Conservation (phyloP, 1,139 yeast genomes). For the Protomyces lactucae-debilis region DNA sequence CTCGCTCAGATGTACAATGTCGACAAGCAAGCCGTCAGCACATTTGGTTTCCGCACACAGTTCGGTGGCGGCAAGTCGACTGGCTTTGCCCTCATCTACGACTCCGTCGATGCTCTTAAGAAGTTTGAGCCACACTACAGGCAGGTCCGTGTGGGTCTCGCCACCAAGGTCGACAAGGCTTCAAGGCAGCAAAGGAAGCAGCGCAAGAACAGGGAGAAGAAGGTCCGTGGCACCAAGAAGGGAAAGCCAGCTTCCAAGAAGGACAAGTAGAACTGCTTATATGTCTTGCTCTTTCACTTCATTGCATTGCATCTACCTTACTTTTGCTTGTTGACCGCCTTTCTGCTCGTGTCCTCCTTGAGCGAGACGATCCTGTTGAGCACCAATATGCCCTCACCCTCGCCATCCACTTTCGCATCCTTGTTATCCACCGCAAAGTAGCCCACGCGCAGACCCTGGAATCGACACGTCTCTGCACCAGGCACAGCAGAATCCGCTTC, state of each 20-base stretch:
- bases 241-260: slow-evolving; percentile 24
- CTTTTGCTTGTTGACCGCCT: slow-evolving; percentile 1
- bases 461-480: slow-evolving; percentile 79
- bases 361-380: slow-evolving; percentile 85
- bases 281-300: neutral
- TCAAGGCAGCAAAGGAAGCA: slow-evolving; percentile 99
- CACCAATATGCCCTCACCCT: slow-evolving; percentile 48
- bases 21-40: slow-evolving; percentile 97
- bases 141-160: slow-evolving; percentile 98
- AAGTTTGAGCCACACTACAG: slow-evolving; percentile 99
- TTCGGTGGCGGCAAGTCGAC: slow-evolving; percentile 99
- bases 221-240: slow-evolving; percentile 28
- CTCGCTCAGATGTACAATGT: slow-evolving; percentile 95
- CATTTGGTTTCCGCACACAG: slow-evolving; percentile 98
- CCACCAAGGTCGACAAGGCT: slow-evolving; percentile 78
- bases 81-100: slow-evolving; percentile 98
- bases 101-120: slow-evolving; percentile 96
- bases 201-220: slow-evolving; percentile 82
- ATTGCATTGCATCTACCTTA: neutral
- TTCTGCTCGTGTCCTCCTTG: slow-evolving; percentile 51
- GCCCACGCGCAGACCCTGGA: slow-evolving; percentile 97
- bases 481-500: slow-evolving; percentile 54
- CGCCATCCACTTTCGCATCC: slow-evolving; percentile 40
- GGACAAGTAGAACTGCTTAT: slow-evolving; percentile 11
- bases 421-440: slow-evolving; percentile 91